Evolutionary conservation across 176 grass and related monocot genomes (phyloP), one percentile per base, ranked within the genome.

Genomic region (Aegilops longissima): DNA sequence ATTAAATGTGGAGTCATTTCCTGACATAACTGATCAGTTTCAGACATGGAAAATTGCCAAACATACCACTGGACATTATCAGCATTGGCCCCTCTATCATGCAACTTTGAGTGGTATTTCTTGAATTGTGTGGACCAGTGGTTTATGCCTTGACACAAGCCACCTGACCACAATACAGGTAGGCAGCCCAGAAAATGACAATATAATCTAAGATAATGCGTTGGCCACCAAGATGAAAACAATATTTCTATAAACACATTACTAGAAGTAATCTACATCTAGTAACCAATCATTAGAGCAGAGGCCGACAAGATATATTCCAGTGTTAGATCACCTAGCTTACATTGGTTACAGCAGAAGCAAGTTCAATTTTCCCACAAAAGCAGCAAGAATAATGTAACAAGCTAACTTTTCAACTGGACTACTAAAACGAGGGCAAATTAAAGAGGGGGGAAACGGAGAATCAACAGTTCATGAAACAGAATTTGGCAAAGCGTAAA

Each of bases 401-500:
- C 12, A 70, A 73, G 4, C 5, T 47, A 23, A 40, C 64, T 64
- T 13, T 42, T 6, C 20, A 12, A 30, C 17, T 78, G 42, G 78
- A 84, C 14, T 81, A 74, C 39, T 59, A 12, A 27, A 80, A 10
- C 8, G 24, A 13, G 10, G 52, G 23, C 30, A 12, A 90, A 61
- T 70, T 82, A 76, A 29, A 39, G 21, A 5, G 20, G 34, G 12
- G 39, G 1, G 9, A 16, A 77, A 70, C 8, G 3, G 56, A 86
- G 29, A 77, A 20, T 6, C 4, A 23, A 76, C 21, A n/a, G 47
- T 16, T 6, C 17, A 61, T n/a, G 39, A 10, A 75, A 38, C 68
- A 65, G 69, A 11, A 84, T 84, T 86, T 87, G 24, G n/a, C 40
- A 83, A 29, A 33, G 24, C 35, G 73, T 86, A 83, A 85, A 91